Evolutionary conservation across 257 asterid genomes (phyloP), one percentile per base, ranked within the genome.

Genomic region (Petrea volubilis): DNA sequence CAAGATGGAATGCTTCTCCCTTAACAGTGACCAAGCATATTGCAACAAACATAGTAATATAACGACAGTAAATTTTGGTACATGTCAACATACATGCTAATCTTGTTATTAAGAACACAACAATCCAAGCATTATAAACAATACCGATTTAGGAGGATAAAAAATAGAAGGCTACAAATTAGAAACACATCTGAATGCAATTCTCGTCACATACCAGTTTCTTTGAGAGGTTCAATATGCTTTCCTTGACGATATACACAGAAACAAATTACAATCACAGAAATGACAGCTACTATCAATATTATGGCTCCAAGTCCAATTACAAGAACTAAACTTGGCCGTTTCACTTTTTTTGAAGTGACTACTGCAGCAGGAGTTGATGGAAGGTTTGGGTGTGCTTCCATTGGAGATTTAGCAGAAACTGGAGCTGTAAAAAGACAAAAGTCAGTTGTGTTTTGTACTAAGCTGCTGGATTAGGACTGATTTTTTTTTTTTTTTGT

Each of bases 261-360:
- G 24, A 76, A 84, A 81, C 92, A 90, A 78, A 90, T 47, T 50
- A 83, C 77, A 72, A 84, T 86, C 76, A 85, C 65, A 67, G 85
- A 71, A 70, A 92, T 38, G 51, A 82, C 70, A 63, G 83, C 91
- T 76, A 86, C 68, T 34, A 87, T 72, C 70, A 94, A 66, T 76
- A 89, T 77, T 47, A 83, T 72, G 75, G 91, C 96, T 60, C 91
- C 97, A 74, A 89, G 83, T 71, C 88, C 97, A 52, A 86, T 61
- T 60, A 88, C 75, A 68, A 94, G 79, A 80, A 85, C 69, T 66
- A 88, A 78, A 81, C 84, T 82, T 17, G 90, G 85, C 68, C 79
- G 85, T 66, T 65, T 85, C 61, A 71, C 79, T 80, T 78, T 82
- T 68, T 80, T 68, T 49, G 96, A 77, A 49, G 86, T 47, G 80